phyloP scores from a whole-genome alignment of 768 basidiomycete genomes.

The Wakefieldia striispora region DNA sequence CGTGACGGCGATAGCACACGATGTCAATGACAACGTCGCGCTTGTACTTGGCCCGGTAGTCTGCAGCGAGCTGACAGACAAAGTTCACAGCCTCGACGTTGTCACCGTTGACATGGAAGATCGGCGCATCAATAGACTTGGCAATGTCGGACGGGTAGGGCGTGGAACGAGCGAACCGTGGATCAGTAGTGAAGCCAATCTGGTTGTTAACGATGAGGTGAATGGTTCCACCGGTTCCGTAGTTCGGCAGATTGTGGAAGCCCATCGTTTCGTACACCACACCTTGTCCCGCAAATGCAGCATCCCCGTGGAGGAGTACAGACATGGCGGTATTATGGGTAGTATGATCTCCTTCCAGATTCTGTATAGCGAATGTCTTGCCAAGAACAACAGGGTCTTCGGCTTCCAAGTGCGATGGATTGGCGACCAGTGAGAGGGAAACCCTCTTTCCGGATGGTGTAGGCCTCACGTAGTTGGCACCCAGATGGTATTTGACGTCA shows the following conservation, averaged over 20 bases:
- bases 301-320: conserved; percentile 95
- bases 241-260: conserved; percentile 90
- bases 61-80: conserved; percentile 96
- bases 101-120: conserved; percentile 99
- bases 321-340: conserved; percentile 87
- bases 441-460: conserved; percentile 99
- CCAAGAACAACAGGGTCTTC: conserved; percentile 98
- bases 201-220: conserved; percentile 99
- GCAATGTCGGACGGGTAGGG: conserved; percentile 98
- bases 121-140: conserved; percentile 96
- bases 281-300: conserved; percentile 98
- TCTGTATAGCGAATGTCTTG: conserved; percentile 96
- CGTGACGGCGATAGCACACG: conserved; percentile 97
- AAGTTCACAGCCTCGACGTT: conserved; percentile 98
- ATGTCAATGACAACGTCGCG: conserved; percentile 99
- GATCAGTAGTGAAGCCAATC: conserved; percentile 99
- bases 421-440: conserved; percentile 94
- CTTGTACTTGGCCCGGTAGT: conserved; percentile 98
- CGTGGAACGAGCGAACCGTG: conserved; percentile 95
- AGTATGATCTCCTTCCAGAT: conserved; percentile 85
- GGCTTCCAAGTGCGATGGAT: conserved; percentile 97
- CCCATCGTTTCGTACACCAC: conserved; percentile 99
- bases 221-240: conserved; percentile 97
- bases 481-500: conserved; percentile 99
- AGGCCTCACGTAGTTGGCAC: conserved; percentile 97